phyloP scores from a whole-genome alignment of 1,284 basidiomycete species.

The Fomitopsis betulina region DNA sequence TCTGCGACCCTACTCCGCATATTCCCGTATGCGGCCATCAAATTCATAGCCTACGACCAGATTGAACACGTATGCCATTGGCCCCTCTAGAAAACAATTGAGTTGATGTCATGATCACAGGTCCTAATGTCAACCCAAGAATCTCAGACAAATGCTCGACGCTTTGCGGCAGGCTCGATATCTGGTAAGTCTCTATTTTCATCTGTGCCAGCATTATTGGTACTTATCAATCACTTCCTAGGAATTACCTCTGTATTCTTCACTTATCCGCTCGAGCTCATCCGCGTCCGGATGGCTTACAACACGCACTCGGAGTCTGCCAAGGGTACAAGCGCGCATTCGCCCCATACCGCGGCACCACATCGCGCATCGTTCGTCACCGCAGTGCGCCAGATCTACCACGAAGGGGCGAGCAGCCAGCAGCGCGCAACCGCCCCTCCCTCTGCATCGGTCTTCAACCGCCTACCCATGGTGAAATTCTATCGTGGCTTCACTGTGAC shows the following conservation, averaged over 20 bases:
- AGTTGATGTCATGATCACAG: conserved; percentile 26
- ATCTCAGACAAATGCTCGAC: conserved; percentile 75
- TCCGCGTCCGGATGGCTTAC: conserved; percentile 94
- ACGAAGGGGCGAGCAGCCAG: conserved; percentile 45
- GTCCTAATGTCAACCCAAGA: conserved; percentile 81
- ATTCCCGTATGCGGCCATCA: conserved; percentile 97
- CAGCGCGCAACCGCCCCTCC: conserved; percentile 10
- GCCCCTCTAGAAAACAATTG: not conserved
- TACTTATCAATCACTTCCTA: conserved; percentile 24
- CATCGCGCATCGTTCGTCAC: conserved; percentile 55
- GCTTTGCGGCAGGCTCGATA: conserved; percentile 85
- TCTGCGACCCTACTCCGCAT: conserved; percentile 83
- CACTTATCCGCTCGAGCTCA: conserved; percentile 94
- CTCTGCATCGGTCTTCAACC: conserved; percentile 35
- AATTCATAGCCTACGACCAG: conserved; percentile 97
- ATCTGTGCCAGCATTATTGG: not conserved
- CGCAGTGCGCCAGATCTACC: conserved; percentile 66
- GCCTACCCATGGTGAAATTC: conserved; percentile 79
- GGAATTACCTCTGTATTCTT: conserved; percentile 86
- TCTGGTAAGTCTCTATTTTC: conserved; percentile 56
- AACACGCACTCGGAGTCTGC: conserved; percentile 53
- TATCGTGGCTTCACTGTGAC: conserved; percentile 96
- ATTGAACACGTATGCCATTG: conserved; percentile 59
- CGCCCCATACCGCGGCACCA: not conserved
- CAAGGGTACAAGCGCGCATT: conserved; percentile 14